Evolutionary conservation across 805 yeast genomes (phyloP).

Genomic region (Nakazawaea molendinolei): DNA sequence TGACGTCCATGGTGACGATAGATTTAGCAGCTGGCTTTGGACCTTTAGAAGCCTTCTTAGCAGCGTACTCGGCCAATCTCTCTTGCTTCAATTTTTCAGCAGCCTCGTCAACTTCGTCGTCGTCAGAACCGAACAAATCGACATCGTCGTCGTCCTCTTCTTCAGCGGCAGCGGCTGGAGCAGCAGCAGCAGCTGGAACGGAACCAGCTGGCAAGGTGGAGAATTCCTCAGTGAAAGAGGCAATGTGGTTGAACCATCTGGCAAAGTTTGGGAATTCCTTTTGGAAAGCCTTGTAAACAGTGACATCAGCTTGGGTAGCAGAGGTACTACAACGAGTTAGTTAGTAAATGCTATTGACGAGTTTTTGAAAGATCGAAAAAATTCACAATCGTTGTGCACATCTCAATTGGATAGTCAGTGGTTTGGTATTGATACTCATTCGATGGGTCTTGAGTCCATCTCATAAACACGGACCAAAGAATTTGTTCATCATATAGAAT

Average conservation of each 20-base stretch:
- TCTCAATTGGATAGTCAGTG: conserved; percentile 4
- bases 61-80: conserved; percentile 97
- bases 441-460: conserved; percentile 94
- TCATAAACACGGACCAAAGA: conserved; percentile 95
- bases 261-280: conserved; percentile 85
- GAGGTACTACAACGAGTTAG: conserved; percentile 48
- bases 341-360: conserved; percentile 5
- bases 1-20: conserved; percentile 91
- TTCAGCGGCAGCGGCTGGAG: conserved; percentile 53
- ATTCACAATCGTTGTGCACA: conserved; percentile 1
- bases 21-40: conserved; percentile 99
- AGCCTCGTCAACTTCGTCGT: conserved; percentile 90
- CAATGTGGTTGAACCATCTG: conserved; percentile 99
- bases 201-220: conserved; percentile 73
- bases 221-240: conserved; percentile 85
- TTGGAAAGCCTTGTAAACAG: conserved; percentile 93
- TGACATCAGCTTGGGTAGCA: conserved; percentile 94
- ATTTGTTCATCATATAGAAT: conserved; percentile 53
- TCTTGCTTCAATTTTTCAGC: conserved; percentile 97
- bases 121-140: conserved; percentile 87
- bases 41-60: conserved; percentile 95
- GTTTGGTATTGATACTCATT: conserved; percentile 69
- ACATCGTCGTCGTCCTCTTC: conserved; percentile 88
- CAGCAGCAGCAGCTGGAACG: conserved; percentile 46
- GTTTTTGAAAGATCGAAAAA: background rate